These are phyloP conservation scores for Cyberlindnera misumaiensis DNA, from an alignment of 805 yeast genomes.

Conservation along the genomic window DNA sequence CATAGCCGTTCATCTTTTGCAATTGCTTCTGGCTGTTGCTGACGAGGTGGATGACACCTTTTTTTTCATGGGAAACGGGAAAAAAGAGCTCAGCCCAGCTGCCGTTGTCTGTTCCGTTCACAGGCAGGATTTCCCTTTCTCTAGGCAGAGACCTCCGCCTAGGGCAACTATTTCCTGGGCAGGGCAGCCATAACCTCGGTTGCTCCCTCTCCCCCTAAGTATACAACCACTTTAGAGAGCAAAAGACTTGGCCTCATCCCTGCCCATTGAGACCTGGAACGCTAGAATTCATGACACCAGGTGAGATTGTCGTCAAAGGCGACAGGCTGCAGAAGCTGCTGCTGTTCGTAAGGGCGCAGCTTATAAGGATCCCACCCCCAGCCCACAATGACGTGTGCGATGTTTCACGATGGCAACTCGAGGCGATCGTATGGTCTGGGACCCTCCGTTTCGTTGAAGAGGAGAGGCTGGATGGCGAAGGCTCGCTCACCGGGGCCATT, in stretches of 20 bases:
- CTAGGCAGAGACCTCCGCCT: no score
- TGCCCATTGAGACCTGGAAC: neutral
- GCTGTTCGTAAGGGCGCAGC: slow-evolving; percentile 5
- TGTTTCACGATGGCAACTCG: slow-evolving; percentile 25
- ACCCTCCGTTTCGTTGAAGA: slow-evolving; percentile 24
- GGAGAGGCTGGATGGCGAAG: slow-evolving; percentile 8
- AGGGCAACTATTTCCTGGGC: no score
- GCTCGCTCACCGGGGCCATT: slow-evolving; percentile 1
- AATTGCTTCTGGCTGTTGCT: neutral
- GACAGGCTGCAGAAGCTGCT: slow-evolving; percentile 5
- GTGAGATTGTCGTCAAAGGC: neutral
- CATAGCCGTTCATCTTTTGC: slow-evolving; percentile 9
- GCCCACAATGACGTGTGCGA: slow-evolving; percentile 4
- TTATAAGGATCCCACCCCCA: slow-evolving; percentile 16
- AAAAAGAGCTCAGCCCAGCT: no score
- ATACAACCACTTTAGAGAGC: no score
- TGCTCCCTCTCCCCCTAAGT: no score
- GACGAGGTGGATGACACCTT: no score
- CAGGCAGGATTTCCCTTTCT: no score
- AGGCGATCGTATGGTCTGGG: slow-evolving; percentile 31
- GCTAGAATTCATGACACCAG: neutral
- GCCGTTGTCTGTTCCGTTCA: no score
- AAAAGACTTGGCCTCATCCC: no score
- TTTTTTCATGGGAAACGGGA: no score
- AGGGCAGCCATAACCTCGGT: no score